Base-by-base conservation (phyloP, 2,329 filamentous ascomycete genomes). In the Exophiala sp. region DNA sequence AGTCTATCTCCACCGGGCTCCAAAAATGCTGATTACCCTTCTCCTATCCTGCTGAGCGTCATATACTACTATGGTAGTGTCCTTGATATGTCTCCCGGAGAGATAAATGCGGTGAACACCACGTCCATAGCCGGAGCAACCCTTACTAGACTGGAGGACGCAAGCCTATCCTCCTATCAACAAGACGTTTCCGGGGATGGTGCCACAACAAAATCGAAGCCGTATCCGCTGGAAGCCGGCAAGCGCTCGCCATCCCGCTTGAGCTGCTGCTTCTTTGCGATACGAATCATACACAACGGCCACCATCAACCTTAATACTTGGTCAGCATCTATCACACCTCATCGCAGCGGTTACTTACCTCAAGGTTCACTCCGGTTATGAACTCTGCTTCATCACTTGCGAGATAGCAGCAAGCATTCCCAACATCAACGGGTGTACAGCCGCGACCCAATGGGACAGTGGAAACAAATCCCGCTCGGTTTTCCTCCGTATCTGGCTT, bases 321-420 rank as follows among this genome's bases (percentile, higher is more conserved):
- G 21, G 24, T 43, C 41, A 43, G 41, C 20, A 7, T 29, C 3
- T 29, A 14, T 24, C 41, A 32, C 9, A n/a, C 21, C 21, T 32
- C n/a, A n/a, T 20, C n/a, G 4, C 7, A 7, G 41, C 16, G 16
- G n/a, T n/a, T 24, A 10, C 1, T 43, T 43, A 43, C 41, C 41
- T 43, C 41, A 9, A 43, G 21, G 41, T 43, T 43, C 21, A 43
- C 41, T 4, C 59, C 59, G 11, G 59, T 89, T 57, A 91, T 80
- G 63, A 89, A 89, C 3, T 74, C 77, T 0, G 83, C 84, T 64
- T 90, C 87, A 29, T 89, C 84, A 55, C 84, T 87, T 2, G 84
- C 85, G 41, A 91, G 68, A 65, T 85, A 91, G 18, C 85, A 77
- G 57, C 82, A 84, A 33, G 85, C 84, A 64, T 88, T 88, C 2